Percentiles rank a stretch among this genome's conserved stretches.
phyloP scores from a whole-genome alignment of 2,329 filamentous ascomycete genomes.

The Tricladium varicosporioides region DNA sequence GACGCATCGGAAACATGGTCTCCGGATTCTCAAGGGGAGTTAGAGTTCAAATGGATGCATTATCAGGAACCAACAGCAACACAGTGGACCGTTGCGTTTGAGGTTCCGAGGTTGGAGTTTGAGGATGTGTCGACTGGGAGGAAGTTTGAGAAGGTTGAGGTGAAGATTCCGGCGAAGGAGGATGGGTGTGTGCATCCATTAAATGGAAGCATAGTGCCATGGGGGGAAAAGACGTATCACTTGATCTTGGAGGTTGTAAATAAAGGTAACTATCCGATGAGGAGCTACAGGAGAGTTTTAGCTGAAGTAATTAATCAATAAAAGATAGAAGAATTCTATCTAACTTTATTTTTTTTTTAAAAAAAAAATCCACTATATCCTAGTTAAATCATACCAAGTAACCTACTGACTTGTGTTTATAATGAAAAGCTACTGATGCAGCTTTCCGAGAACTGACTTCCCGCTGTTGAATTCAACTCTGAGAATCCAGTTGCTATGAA shows the following conservation, averaged over 20 bases:
- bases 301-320: conserved; percentile 27
- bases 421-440: too few relatives aligned
- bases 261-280: conserved; percentile 42
- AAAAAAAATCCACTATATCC: too few relatives aligned
- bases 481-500: too few relatives aligned
- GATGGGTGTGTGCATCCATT: conserved; percentile 40
- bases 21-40: conserved; percentile 39
- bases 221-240: conserved; percentile 44
- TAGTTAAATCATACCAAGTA: too few relatives aligned
- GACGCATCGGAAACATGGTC: conserved; percentile 47
- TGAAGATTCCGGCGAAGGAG: conserved; percentile 40
- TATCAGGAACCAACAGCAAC: conserved; percentile 42
- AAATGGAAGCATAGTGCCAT: conserved; percentile 33
- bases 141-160: conserved; percentile 33
- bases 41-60: conserved; percentile 50
- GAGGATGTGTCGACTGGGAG: conserved; percentile 25
- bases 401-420: too few relatives aligned
- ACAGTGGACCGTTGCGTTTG: conserved; percentile 41
- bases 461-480: too few relatives aligned
- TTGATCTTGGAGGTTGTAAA: conserved; percentile 49
- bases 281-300: conserved; percentile 45
- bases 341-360: too few relatives aligned
- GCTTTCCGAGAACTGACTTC: too few relatives aligned
- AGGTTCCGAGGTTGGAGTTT: conserved; percentile 40
- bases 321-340: too few relatives aligned